phyloP scores from a whole-genome alignment of 257 asterid genomes.

The Perilla frutescens region DNA sequence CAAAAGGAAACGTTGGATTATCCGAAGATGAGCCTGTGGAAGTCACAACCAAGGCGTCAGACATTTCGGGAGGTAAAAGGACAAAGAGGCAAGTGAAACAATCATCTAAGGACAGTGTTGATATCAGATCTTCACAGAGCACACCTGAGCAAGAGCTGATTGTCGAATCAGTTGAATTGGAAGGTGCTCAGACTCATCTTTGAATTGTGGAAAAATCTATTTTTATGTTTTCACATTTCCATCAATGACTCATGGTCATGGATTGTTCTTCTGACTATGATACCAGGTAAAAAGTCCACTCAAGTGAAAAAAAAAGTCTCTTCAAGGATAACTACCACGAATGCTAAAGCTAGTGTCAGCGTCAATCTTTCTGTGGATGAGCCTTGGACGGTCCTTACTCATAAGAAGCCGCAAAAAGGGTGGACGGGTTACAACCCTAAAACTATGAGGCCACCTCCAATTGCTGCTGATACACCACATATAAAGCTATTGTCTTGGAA shows the following conservation, averaged over 20 bases:
- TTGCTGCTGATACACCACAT: slow-evolving; percentile 53
- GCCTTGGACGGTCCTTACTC: slow-evolving; percentile 94
- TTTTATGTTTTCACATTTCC: slow-evolving; percentile 4
- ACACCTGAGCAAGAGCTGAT: slow-evolving; percentile 48
- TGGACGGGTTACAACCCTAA: slow-evolving; percentile 90
- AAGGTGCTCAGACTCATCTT: slow-evolving; percentile 52
- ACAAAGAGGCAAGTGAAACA: slow-evolving; percentile 46
- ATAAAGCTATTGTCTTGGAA: slow-evolving; percentile 93
- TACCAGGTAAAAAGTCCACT: slow-evolving; percentile 51
- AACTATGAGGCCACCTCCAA: slow-evolving; percentile 87
- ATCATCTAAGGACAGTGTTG: slow-evolving; percentile 38
- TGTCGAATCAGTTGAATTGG: slow-evolving; percentile 43
- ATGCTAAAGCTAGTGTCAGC: slow-evolving; percentile 40
- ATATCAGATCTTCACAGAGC: slow-evolving; percentile 28
- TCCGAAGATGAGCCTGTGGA: slow-evolving; percentile 39
- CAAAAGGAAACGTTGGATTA: slow-evolving; percentile 45
- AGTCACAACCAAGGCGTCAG: slow-evolving; percentile 21
- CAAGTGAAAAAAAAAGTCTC: slow-evolving; percentile 51
- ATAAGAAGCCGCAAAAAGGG: slow-evolving; percentile 84
- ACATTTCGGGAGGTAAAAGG: slow-evolving; percentile 44
- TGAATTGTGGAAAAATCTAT: slow-evolving; percentile 1
- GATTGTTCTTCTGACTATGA: slow-evolving; percentile 2
- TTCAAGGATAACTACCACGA: slow-evolving; percentile 43
- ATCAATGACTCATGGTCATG: slow-evolving; percentile 24
- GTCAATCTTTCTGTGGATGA: slow-evolving; percentile 50